These are phyloP conservation scores for Arxiozyma slooffiae DNA, from an alignment of 1,139 yeast species.

Conservation along the genomic window DNA sequence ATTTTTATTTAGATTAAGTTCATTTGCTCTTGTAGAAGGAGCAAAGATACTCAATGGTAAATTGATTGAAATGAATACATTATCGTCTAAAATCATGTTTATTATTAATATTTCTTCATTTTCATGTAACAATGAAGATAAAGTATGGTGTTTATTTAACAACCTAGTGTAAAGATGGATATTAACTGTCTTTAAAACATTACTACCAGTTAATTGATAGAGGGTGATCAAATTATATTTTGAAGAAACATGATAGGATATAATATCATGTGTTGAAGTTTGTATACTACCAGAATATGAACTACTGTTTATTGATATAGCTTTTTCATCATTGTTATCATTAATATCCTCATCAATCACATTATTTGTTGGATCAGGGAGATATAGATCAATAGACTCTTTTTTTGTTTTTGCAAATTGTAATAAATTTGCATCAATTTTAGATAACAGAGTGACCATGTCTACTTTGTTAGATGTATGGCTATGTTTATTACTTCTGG, in stretches of 20 bases:
- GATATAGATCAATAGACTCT: conserved; percentile 7
- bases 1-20: conserved; percentile 18
- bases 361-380: conserved; percentile 6
- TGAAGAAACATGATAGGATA: conserved; percentile 22
- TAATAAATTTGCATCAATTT: conserved; percentile 18
- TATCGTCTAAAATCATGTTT: conserved; percentile 25
- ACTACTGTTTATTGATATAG: conserved; percentile 6
- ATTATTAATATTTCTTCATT: conserved; percentile 13
- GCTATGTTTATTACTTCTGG: not conserved
- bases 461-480: not conserved
- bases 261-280: conserved; percentile 14
- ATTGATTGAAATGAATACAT: conserved; percentile 32
- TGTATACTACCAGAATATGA: conserved; percentile 18
- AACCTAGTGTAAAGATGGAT: conserved; percentile 21
- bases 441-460: conserved; percentile 17
- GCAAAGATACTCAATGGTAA: conserved; percentile 24
- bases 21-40: conserved; percentile 4
- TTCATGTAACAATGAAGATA: conserved; percentile 14
- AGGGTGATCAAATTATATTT: conserved; percentile 16
- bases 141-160: conserved; percentile 22
- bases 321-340: not conserved
- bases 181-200: conserved; percentile 17
- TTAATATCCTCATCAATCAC: not conserved
- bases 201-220: conserved; percentile 17
- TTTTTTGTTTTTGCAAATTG: conserved; percentile 10